These are phyloP conservation scores for Dictyostelium firmibasis DNA, from an alignment of 78 protist genomes.

Conservation along the genomic window DNA sequence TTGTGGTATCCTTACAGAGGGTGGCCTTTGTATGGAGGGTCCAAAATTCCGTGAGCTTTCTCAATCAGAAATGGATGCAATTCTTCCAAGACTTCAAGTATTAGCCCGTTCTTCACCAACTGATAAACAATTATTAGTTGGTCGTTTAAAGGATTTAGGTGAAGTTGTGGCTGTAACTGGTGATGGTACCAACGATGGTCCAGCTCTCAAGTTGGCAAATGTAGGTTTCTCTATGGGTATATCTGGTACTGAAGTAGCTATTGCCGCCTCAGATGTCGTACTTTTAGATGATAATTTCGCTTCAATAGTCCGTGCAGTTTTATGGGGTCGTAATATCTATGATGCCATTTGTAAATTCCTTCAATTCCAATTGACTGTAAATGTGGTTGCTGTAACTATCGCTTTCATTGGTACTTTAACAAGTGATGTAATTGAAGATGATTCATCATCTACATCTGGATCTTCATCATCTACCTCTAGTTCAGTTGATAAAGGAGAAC, in stretches of 20 bases:
- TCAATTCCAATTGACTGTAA: conserved; percentile 98
- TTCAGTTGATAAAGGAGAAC: background rate
- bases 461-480: background rate
- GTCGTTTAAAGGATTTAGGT: conserved; percentile 71
- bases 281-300: conserved; percentile 97
- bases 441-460: background rate
- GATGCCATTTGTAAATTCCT: conserved; percentile 95
- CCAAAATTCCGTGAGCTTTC: conserved; percentile 87
- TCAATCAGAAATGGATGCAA: conserved; percentile 82
- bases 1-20: conserved; percentile 92
- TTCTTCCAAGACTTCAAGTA: conserved; percentile 90
- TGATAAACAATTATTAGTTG: conserved; percentile 96
- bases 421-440: background rate
- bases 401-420: conserved; percentile 90
- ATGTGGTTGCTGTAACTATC: conserved; percentile 91
- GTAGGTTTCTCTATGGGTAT: conserved; percentile 99
- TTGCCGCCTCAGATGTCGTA: conserved; percentile 92
- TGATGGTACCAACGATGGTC: conserved; percentile 99
- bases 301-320: conserved; percentile 93
- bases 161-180: conserved; percentile 98
- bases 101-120: conserved; percentile 96
- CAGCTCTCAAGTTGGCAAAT: conserved; percentile 96
- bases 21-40: conserved; percentile 91
- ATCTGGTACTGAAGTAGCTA: conserved; percentile 94
- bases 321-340: conserved; percentile 98